Conservation (phyloP, 176 grass and related monocot species). For the Phyllostachys edulis region DNA sequence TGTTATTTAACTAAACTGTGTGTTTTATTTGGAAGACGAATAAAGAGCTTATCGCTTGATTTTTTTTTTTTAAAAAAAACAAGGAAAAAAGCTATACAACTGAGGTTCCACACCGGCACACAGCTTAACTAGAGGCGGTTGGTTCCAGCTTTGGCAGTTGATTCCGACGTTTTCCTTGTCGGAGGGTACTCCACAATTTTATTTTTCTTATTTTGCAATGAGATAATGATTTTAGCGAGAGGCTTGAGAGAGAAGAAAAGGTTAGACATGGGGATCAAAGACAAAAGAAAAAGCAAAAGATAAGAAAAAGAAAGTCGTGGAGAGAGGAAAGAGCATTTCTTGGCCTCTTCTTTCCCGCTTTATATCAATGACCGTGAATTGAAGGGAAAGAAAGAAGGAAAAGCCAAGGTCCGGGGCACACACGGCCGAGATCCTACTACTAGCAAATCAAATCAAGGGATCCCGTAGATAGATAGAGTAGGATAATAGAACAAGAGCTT, state of each 20-base stretch:
- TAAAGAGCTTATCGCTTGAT: no score
- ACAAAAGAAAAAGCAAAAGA: conserved; percentile 72
- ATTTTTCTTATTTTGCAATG: background rate
- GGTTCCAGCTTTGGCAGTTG: background rate
- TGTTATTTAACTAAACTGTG: no score
- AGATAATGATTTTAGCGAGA: conserved; percentile 22
- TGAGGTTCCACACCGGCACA: background rate
- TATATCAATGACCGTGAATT: conserved; percentile 35
- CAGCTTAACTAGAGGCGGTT: background rate
- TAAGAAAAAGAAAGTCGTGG: background rate
- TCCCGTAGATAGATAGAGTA: conserved; percentile 36
- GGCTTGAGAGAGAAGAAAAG: conserved; percentile 40
- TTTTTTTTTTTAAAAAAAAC: no score
- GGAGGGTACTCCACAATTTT: background rate
- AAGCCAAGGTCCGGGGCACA: conserved; percentile 49
- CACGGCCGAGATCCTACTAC: conserved; percentile 52
- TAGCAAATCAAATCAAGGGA: conserved; percentile 52
- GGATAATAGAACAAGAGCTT: conserved; percentile 31
- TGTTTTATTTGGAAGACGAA: no score
- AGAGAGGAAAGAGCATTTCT: conserved; percentile 32
- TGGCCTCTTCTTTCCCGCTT: conserved; percentile 35
- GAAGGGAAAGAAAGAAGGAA: conserved; percentile 35
- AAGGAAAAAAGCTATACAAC: background rate
- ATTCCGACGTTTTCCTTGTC: background rate
- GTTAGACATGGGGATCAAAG: conserved; percentile 37